Conservation (phyloP, 2,329 filamentous ascomycete genomes). For the Aureobasidium sp. region DNA sequence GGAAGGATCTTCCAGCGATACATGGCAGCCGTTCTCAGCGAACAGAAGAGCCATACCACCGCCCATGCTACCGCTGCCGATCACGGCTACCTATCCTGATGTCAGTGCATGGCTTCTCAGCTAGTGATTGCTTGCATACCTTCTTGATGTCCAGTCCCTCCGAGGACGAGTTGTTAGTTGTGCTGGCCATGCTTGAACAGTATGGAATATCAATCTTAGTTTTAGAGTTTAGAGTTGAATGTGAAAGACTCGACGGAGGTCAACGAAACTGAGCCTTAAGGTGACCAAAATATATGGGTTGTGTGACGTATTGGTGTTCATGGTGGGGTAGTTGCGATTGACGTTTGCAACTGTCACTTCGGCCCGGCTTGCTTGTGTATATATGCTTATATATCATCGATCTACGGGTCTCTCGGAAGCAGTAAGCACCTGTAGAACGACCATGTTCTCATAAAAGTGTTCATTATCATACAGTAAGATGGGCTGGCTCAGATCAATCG, state of each 20-base stretch:
- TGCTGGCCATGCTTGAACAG: neutral
- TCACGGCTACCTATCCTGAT: slow-evolving; percentile 41
- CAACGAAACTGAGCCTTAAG: neutral
- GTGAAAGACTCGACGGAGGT: neutral
- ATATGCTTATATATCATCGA: neutral
- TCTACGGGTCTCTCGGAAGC: neutral
- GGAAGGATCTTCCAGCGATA: slow-evolving; percentile 48
- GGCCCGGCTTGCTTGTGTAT: neutral
- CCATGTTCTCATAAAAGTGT: neutral
- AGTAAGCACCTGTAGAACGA: neutral
- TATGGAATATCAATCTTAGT: neutral
- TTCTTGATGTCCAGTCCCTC: slow-evolving; percentile 23
- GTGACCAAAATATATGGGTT: neutral
- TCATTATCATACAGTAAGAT: neutral
- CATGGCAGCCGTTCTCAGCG: slow-evolving; percentile 46
- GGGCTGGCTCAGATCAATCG: neutral
- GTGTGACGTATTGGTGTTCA: neutral
- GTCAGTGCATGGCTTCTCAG: neutral
- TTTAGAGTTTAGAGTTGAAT: neutral
- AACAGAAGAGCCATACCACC: slow-evolving; percentile 50
- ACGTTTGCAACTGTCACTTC: slow-evolving; percentile 8
- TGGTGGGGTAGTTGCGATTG: slow-evolving; percentile 4
- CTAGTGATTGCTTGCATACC: neutral
- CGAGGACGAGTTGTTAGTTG: neutral
- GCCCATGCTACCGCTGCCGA: slow-evolving; percentile 53